Conservation (phyloP, 1,139 yeast species). For the Eremothecium cymbalariae region DNA sequence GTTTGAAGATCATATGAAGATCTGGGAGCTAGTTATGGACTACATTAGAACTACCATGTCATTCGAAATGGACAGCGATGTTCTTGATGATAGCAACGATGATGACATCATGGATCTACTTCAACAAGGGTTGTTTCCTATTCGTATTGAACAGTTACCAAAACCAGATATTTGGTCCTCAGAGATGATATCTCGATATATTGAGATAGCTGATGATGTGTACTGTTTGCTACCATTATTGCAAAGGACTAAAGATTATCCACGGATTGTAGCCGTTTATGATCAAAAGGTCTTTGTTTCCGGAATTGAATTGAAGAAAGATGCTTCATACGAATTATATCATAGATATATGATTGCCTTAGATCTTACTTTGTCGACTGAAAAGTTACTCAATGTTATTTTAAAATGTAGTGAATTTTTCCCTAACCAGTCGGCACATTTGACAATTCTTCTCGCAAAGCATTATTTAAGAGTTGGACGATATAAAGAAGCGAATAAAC, state of each 20-base stretch:
- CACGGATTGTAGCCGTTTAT: slow-evolving; percentile 21
- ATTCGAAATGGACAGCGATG: slow-evolving; percentile 19
- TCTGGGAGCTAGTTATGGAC: slow-evolving; percentile 49
- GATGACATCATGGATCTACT: slow-evolving; percentile 24
- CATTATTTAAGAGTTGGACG: slow-evolving; percentile 38
- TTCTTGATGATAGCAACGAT: slow-evolving; percentile 31
- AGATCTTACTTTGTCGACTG: slow-evolving; percentile 21
- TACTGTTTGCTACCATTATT: slow-evolving; percentile 27
- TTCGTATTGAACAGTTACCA: slow-evolving; percentile 1
- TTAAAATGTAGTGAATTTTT: slow-evolving; percentile 38
- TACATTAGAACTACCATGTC: slow-evolving; percentile 39
- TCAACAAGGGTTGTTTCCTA: background rate
- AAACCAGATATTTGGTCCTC: slow-evolving; percentile 24
- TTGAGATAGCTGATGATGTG: slow-evolving; percentile 11
- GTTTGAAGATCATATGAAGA: slow-evolving; percentile 42
- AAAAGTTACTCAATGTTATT: slow-evolving; percentile 34
- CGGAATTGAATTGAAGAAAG: background rate
- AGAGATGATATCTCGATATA: slow-evolving; percentile 28
- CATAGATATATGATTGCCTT: slow-evolving; percentile 42
- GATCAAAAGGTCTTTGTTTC: slow-evolving; percentile 26
- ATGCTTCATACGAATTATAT: slow-evolving; percentile 34
- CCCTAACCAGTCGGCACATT: slow-evolving; percentile 53
- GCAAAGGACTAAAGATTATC: slow-evolving; percentile 24
- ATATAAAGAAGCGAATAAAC: slow-evolving; percentile 39
- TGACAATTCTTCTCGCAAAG: slow-evolving; percentile 45